Evolutionary conservation across 140 eudicot genomes (phyloP), one percentile per base, ranked within the genome.

Genomic region (Anethum foeniculum): DNA sequence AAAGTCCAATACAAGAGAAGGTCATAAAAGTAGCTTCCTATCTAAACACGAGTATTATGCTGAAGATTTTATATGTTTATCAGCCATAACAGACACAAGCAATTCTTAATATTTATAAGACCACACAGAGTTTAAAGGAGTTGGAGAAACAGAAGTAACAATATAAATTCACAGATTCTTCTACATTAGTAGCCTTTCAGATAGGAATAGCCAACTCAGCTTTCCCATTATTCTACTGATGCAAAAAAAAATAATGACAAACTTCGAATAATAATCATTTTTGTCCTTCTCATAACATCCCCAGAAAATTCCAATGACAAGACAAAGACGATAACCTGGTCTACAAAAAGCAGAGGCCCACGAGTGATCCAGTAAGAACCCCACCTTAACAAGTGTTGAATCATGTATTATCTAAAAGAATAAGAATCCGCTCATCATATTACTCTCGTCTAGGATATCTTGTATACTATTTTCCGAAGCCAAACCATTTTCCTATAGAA

Each of bases 401-500:
- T 51, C 71, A 44, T 3, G 64, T 36, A 27, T 7, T 43, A 39
- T 47, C 52, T 27, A 47, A 44, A 75, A 79, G 38, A 79, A 27
- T 28, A 44, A 25, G 81, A 46, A 76, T 74, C 19, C 68, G 62
- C 34, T 56, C 65, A 76, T 16, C 82, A 44, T 81, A 86, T 65
- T 80, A 80, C 69, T 6, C 23, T 73, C 77, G 56, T 81, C 58
- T 62, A 48, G 67, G 43, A 79, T 73, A 75, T 79, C 69, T 76
- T 38, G 25, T 64, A 38, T 36, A 56, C 82, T 84, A 88, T 87
- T 87, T 92, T 44, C 90, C 97, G 48, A 92, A 92, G 64, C 97
- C 97, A 81, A 92, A 92, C 90, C 92, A 87, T 79, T 90, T 92
- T 3, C 96, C 93, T 65, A 92, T 84, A 81, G 88, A 84, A 83